A percentile compares a stretch with the other conserved stretches of the same genome.
These are phyloP conservation scores for Boletus fagicola DNA, from an alignment of 768 basidiomycete species.

Conservation along the genomic window DNA sequence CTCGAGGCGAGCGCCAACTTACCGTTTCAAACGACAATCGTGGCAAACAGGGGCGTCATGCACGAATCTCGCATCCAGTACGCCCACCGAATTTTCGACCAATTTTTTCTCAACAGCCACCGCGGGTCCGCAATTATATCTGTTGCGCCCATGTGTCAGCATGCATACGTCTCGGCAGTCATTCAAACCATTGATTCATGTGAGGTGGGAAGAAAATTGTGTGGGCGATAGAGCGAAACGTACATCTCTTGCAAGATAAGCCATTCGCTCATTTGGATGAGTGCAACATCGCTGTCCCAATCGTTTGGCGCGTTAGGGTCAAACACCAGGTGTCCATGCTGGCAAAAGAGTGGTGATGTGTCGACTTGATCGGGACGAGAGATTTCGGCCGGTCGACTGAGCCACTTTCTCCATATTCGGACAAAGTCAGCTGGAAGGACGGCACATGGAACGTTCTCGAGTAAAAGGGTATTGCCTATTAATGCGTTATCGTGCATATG, in stretches of 20 bases:
- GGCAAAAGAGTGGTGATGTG: slow-evolving; percentile 63
- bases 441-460: slow-evolving; percentile 52
- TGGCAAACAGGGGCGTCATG: slow-evolving; percentile 56
- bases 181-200: neutral
- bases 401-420: slow-evolving; percentile 70
- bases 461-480: slow-evolving; percentile 42
- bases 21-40: slow-evolving; percentile 63
- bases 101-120: slow-evolving; percentile 45
- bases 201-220: slow-evolving; percentile 4
- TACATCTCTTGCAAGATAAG: slow-evolving; percentile 56
- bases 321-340: slow-evolving; percentile 59
- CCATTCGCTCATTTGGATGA: slow-evolving; percentile 69
- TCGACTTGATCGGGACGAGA: slow-evolving; percentile 61
- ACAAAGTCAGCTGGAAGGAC: slow-evolving; percentile 62
- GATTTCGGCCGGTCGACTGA: slow-evolving; percentile 51
- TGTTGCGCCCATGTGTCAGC: slow-evolving; percentile 32
- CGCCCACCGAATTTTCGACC: slow-evolving; percentile 26
- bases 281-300: slow-evolving; percentile 50
- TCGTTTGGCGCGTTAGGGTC: slow-evolving; percentile 66
- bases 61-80: slow-evolving; percentile 38
- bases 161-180: slow-evolving; percentile 4
- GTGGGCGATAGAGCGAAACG: slow-evolving; percentile 28
- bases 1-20: slow-evolving; percentile 16
- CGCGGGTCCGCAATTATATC: slow-evolving; percentile 57
- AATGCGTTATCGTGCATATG: slow-evolving; percentile 59